Percentiles rank a stretch among this genome's conserved stretches.
Evolutionary conservation across 495 filamentous ascomycete genomes (phyloP).

Genomic region (Hypoxylon trugodes): DNA sequence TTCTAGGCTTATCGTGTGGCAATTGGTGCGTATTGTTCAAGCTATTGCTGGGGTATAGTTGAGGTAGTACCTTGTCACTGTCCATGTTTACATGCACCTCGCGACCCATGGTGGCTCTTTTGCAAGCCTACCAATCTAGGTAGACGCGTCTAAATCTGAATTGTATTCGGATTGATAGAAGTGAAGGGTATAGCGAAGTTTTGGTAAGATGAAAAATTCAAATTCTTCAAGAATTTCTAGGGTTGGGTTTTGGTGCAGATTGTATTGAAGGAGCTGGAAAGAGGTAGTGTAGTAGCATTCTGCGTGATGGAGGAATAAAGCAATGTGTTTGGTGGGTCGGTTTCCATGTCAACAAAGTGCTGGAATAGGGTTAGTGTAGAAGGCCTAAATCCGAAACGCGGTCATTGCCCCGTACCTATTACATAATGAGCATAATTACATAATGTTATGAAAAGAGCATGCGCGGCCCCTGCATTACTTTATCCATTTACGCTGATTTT

Average conservation of each 20-base stretch:
- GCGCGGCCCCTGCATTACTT: slow-evolving; percentile 20
- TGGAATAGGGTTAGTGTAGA: slow-evolving; percentile 32
- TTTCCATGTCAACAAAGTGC: slow-evolving; percentile 47
- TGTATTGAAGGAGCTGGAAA: background rate
- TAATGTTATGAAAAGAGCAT: background rate
- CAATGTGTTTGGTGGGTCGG: slow-evolving; percentile 36
- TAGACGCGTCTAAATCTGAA: slow-evolving; percentile 29
- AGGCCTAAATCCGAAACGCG: too few species aligned
- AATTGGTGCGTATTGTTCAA: background rate
- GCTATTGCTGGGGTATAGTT: background rate
- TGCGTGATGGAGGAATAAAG: slow-evolving; percentile 20
- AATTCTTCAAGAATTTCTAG: background rate
- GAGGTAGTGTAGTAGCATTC: background rate
- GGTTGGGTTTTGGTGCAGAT: background rate
- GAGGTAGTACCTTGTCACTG: slow-evolving; percentile 48
- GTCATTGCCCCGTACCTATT: slow-evolving; percentile 10
- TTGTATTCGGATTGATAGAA: background rate
- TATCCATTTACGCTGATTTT: background rate
- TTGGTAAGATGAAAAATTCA: background rate
- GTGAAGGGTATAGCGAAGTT: background rate
- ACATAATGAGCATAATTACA: background rate
- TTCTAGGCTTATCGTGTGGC: background rate
- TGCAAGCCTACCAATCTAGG: slow-evolving; percentile 37
- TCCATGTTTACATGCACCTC: slow-evolving; percentile 52
- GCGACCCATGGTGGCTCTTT: slow-evolving; percentile 37